Base-by-base conservation (phyloP, 148 eudicot genomes). In the Mesembryanthemum crystallinum region DNA sequence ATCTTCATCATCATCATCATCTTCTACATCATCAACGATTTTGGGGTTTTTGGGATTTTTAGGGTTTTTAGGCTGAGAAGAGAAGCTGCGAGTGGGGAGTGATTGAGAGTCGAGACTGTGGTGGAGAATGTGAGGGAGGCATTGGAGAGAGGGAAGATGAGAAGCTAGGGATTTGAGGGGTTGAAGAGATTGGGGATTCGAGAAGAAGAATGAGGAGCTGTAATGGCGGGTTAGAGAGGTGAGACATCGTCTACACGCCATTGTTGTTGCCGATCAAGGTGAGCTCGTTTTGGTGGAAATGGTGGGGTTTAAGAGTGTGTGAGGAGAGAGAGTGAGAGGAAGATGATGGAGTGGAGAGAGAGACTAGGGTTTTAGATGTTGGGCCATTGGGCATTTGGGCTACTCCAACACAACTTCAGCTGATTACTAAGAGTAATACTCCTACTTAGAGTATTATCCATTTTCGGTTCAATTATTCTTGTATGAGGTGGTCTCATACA, bases 241-340 rank as follows among this genome's bases (percentile, higher is more conserved):
- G 72, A 85, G 24, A 20, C 49, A 71, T 71, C 85, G 72, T 67
- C 83, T 66, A 25, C 21, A 82, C 85, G 87, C 87, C 87, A 85
- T 85, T 80, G 83, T 64, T 74, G 76, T 4, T 37, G 39, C 49
- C 13, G 39, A 32, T 11, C 23, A 20, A 69, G 10, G n/a, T 27
- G n/a, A 21, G 63, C 47, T 54, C 20, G 14, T 39, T 12, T 14
- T 57, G 35, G 10, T 39, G 57, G 42, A 42, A 35, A 66, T 54
- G 61, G 45, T 51, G 60, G 64, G 54, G 49, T 39, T 65, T 65
- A 37, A 43, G 18, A 18, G 8, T 12, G 4, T n/a, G 4, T 4
- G 7, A 17, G 21, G 33, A 25, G 55, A 68, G 35, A 27, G 71
- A 35, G 9, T 9, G 71, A 67, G 30, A 23, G 71, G 10, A 27